Evolutionary conservation across 768 basidiomycete genomes (phyloP).

Genomic region (Hygrocybe coccinea): DNA sequence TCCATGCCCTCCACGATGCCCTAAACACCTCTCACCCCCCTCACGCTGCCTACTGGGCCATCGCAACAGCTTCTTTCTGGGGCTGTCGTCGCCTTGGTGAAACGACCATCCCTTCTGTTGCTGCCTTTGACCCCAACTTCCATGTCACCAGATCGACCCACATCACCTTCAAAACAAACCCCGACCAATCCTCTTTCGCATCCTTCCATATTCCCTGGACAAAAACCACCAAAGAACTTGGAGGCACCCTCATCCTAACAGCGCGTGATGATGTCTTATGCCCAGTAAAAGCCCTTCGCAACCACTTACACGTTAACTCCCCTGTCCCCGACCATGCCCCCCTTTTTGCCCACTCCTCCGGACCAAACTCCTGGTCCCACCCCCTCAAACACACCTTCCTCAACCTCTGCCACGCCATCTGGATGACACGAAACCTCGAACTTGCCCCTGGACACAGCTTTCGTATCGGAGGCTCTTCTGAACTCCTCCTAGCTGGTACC

Average conservation of each 20-base stretch:
- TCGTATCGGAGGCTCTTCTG: conserved; percentile 31
- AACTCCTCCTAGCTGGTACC: conserved; percentile 26
- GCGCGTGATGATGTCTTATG: conserved; percentile 13
- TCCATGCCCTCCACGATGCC: conserved; percentile 17
- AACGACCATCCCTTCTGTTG: conserved; percentile 15
- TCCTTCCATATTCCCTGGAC: conserved; percentile 31
- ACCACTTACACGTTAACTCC: conserved; percentile 20
- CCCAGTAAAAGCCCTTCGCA: conserved; percentile 14
- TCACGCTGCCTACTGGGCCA: conserved; percentile 34
- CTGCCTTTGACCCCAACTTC: conserved; percentile 9
- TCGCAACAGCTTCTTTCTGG: conserved; percentile 34
- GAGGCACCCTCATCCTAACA: conserved; percentile 13
- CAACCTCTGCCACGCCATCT: conserved; percentile 11
- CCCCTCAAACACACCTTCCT: conserved; percentile 13
- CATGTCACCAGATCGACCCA: conserved; percentile 3
- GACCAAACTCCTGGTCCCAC: conserved; percentile 1
- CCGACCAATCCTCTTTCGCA: too few relatives aligned
- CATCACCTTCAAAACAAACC: not conserved
- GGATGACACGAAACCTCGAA: conserved; percentile 7
- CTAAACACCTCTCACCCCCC: conserved; percentile 25
- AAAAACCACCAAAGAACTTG: conserved; percentile 21
- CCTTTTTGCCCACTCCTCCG: conserved; percentile 10
- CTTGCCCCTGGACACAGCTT: conserved; percentile 28
- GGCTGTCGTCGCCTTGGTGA: conserved; percentile 31
- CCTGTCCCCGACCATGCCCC: conserved; percentile 8